phyloP scores from a whole-genome alignment of 2,329 filamentous ascomycete species.

The Hymenoscyphus linearis region DNA sequence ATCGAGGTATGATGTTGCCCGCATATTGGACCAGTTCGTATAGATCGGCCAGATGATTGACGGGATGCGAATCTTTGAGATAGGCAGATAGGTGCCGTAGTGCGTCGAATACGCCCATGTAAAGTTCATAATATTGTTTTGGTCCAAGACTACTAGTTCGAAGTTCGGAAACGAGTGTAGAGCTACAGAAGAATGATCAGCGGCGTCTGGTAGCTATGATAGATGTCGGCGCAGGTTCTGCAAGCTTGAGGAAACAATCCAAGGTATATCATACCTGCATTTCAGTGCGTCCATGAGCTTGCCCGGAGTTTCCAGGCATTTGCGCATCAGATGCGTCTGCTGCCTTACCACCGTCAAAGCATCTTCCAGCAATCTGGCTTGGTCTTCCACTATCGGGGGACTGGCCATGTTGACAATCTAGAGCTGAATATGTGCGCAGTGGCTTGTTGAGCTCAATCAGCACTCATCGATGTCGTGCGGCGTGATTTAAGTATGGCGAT shows the following conservation, averaged over 20 bases:
- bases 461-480: slow-evolving; percentile 22
- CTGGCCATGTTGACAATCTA: slow-evolving; percentile 38
- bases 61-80: slow-evolving; percentile 92
- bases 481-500: slow-evolving; percentile 11
- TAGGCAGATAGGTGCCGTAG: slow-evolving; percentile 94
- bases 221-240: neutral
- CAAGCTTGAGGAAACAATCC: neutral
- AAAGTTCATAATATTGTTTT: slow-evolving; percentile 99
- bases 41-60: slow-evolving; percentile 95
- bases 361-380: slow-evolving; percentile 93
- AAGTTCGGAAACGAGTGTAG: slow-evolving; percentile 95
- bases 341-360: slow-evolving; percentile 93
- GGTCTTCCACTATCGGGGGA: slow-evolving; percentile 67
- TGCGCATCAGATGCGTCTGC: slow-evolving; percentile 95
- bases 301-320: slow-evolving; percentile 91
- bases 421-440: slow-evolving; percentile 21
- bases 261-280: slow-evolving; percentile 71
- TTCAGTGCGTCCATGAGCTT: slow-evolving; percentile 99
- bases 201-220: slow-evolving; percentile 8
- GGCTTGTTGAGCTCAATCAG: slow-evolving; percentile 23
- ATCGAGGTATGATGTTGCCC: slow-evolving; percentile 90
- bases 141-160: slow-evolving; percentile 95
- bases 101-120: slow-evolving; percentile 98
- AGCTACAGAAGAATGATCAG: slow-evolving; percentile 50
- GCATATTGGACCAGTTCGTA: slow-evolving; percentile 98